Evolutionary conservation across 805 yeast species (phyloP).

Genomic region (Brettanomyces anomalus): DNA sequence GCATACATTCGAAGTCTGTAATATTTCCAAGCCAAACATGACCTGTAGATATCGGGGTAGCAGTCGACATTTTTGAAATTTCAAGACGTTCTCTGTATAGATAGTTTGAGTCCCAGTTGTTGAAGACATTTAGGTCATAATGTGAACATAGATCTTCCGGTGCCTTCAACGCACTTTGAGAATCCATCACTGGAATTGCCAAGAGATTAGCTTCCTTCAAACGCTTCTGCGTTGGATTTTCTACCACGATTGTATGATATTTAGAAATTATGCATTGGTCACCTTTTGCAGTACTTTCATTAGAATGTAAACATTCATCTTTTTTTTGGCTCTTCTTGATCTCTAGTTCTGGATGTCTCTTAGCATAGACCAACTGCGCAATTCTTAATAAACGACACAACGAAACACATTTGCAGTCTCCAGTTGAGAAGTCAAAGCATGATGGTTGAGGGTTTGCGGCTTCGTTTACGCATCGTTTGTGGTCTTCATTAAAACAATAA

Average conservation of each 20-base stretch:
- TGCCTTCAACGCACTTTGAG: conserved; percentile 15
- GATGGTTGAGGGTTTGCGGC: conserved; percentile 4
- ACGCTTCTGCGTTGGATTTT: conserved; percentile 9
- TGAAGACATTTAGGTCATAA: conserved; percentile 34
- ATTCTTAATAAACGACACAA: conserved; percentile 33
- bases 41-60: conserved; percentile 40
- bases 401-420: conserved; percentile 28
- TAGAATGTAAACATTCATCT: conserved; percentile 4
- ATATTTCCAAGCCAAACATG: conserved; percentile 79
- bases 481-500: conserved; percentile 50
- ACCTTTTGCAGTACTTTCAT: background rate
- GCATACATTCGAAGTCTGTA: conserved; percentile 51
- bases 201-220: conserved; percentile 16
- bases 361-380: conserved; percentile 30
- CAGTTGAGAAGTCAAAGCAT: conserved; percentile 7
- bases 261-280: background rate
- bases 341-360: conserved; percentile 17
- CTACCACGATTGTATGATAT: conserved; percentile 23
- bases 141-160: conserved; percentile 23
- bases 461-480: conserved; percentile 16
- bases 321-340: background rate
- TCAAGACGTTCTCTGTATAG: conserved; percentile 72
- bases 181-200: conserved; percentile 20
- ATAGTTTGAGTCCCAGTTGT: conserved; percentile 63
- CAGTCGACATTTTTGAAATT: conserved; percentile 74